Base-by-base conservation (phyloP, 495 filamentous ascomycete species). In the Hyphodiscus hymeniophilus region DNA sequence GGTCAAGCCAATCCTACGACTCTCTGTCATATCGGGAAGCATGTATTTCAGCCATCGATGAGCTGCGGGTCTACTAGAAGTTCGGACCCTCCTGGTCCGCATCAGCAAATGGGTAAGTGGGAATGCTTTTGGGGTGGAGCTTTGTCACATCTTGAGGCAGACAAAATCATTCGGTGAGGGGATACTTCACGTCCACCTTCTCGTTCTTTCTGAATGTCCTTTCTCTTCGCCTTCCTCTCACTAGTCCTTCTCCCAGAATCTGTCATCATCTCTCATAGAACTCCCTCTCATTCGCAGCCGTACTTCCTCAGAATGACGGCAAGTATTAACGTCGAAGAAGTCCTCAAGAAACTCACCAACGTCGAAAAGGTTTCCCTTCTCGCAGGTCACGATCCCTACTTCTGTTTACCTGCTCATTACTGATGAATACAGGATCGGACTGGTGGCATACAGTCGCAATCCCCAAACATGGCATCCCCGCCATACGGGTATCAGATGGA, bases 401-500 rank as follows among this genome's bases (percentile, higher is more conserved):
- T 18, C 7, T 32, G 31, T 2, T 24, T 44, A 11, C 35, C 39
- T 33, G 24, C 47, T n/a, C 35, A 34, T 55, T n/a, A 51, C 43
- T 52, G 26, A 59, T 7, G 34, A 16, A 15, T 1, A 13, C 47
- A 64, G 81, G 79, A 30, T 66, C 68, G 45, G 80, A 85, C 57
- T 81, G 82, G 61, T 84, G 81, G 80, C 79, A 83, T 52, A 84
- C 80, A 7, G 72, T 70, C 7, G 43, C 75, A 11, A 62, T 86
- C 7, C 72, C 72, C 3, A 55, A 71, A 16, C 68, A 80, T 28
- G 70, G 71, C 21, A 71, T 86, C 51, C 81, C 82, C 12, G 66
- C 77, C 1, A 57, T 87, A 23, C 80, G 82, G 34, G 72, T 80
- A 46, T 82, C 81, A 18, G 84, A 89, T 58, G 84, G 84, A 2